Evolutionary conservation across 106 monocot genomes (phyloP).

Genomic region (Posidonia australis): DNA sequence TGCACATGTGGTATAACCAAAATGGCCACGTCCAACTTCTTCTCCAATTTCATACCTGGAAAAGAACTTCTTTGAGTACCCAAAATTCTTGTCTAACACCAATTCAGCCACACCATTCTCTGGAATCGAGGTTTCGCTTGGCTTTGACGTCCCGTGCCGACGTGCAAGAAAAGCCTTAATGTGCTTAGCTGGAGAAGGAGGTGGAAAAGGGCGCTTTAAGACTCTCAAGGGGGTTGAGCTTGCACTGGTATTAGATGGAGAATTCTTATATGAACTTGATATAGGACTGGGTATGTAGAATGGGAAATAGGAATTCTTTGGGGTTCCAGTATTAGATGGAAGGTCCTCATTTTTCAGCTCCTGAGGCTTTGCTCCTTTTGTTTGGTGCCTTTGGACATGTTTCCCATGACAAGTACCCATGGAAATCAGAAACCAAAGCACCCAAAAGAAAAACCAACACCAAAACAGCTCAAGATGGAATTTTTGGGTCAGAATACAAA

Average conservation of each 20-base stretch:
- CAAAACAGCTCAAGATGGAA: no score
- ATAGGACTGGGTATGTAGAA: constrained; percentile 63
- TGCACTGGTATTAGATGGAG: constrained; percentile 49
- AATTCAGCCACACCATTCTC: constrained; percentile 40
- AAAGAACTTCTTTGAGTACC: constrained; percentile 65
- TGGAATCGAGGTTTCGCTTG: constrained; percentile 55
- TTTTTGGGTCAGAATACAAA: no score
- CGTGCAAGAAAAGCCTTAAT: constrained; percentile 71
- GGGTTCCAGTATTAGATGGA: constrained; percentile 22
- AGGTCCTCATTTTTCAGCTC: constrained; percentile 8
- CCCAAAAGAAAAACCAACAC: no score
- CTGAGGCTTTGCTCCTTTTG: no score
- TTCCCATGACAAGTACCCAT: constrained; percentile 85
- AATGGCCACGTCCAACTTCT: constrained; percentile 80
- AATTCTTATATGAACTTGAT: constrained; percentile 44
- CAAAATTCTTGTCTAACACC: constrained; percentile 70
- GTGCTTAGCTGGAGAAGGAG: constrained; percentile 89
- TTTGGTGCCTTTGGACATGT: constrained; percentile 12
- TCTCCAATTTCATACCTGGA: constrained; percentile 70
- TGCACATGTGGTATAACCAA: constrained; percentile 67
- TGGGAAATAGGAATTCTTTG: constrained; percentile 40
- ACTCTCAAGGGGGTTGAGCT: constrained; percentile 45
- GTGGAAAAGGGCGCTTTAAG: constrained; percentile 72
- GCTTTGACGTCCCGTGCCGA: constrained; percentile 61
- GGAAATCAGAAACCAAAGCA: background rate